A percentile compares a stretch with the other conserved stretches of the same genome.
These are phyloP conservation scores for Botrytis galanthina DNA, from an alignment of 2,329 filamentous ascomycete genomes.

Conservation along the genomic window DNA sequence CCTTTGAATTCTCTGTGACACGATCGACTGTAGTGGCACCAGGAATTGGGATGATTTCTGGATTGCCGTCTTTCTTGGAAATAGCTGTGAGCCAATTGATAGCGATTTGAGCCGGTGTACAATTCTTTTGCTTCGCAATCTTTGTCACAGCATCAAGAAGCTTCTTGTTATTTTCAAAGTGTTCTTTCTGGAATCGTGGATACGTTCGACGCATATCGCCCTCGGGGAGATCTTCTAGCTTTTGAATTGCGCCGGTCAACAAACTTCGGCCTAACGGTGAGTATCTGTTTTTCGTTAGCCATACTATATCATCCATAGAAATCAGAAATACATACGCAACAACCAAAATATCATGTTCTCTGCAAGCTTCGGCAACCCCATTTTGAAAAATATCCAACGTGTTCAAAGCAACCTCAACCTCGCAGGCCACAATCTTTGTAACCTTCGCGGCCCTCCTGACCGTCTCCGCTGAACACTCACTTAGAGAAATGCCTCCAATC, in stretches of 20 bases:
- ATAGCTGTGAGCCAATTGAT: conserved; percentile 52
- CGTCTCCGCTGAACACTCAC: conserved; percentile 44
- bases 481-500: conserved; percentile 46
- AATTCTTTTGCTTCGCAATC: conserved; percentile 58
- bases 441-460: conserved; percentile 43
- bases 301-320: conserved; percentile 19
- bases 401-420: conserved; percentile 47
- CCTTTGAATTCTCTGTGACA: conserved; percentile 58
- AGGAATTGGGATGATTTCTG: conserved; percentile 62
- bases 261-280: conserved; percentile 66
- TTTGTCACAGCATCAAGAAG: conserved; percentile 57
- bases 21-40: conserved; percentile 57
- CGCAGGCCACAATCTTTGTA: conserved; percentile 46
- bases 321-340: conserved; percentile 47
- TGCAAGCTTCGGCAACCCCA: conserved; percentile 49
- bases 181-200: conserved; percentile 62
- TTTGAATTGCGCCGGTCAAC: conserved; percentile 53
- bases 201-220: conserved; percentile 55
- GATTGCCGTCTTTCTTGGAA: conserved; percentile 35
- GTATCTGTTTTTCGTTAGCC: conserved; percentile 45
- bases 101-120: conserved; percentile 62
- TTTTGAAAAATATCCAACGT: conserved; percentile 40
- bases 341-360: conserved; percentile 64
- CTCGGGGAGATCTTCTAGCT: conserved; percentile 53
- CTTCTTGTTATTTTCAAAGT: conserved; percentile 62